Conservation (phyloP, 805 yeast genomes). For the Kazachstania viticola region DNA sequence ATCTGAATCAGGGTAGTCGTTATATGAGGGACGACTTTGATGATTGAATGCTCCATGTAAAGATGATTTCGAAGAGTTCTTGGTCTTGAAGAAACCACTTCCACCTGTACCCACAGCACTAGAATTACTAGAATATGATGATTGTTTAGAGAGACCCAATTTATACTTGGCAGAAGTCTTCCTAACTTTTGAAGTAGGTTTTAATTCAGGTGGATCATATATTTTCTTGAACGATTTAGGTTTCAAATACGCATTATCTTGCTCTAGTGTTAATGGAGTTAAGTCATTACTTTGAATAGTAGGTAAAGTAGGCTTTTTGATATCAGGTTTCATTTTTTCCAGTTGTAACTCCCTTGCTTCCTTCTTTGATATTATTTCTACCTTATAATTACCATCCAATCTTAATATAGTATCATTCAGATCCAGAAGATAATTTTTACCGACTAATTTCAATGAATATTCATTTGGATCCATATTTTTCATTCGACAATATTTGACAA, state of each 20-base stretch:
- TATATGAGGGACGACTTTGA: conserved; percentile 8
- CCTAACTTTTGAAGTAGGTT: conserved; percentile 5
- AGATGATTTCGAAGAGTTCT: conserved; percentile 26
- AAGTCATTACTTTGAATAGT: conserved; percentile 26
- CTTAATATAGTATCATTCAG: conserved; percentile 31
- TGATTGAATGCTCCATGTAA: conserved; percentile 15
- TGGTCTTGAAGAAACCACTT: conserved; percentile 24
- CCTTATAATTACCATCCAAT: conserved; percentile 30
- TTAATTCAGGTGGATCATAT: conserved; percentile 3
- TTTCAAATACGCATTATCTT: conserved; percentile 13
- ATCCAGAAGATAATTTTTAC: conserved; percentile 24
- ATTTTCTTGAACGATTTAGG: conserved; percentile 4
- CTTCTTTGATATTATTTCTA: conserved; percentile 34
- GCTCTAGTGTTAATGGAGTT: conserved; percentile 25
- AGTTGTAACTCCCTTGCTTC: conserved; percentile 29
- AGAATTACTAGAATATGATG: conserved; percentile 6
- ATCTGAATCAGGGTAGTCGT: not conserved
- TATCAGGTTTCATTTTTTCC: conserved; percentile 21
- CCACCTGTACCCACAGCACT: conserved; percentile 7
- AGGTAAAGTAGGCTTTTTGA: conserved; percentile 22
- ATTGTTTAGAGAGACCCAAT: conserved; percentile 12
- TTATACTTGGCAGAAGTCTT: conserved; percentile 15
- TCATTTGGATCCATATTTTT: conserved; percentile 28
- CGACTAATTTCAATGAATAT: conserved; percentile 27
- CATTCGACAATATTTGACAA: conserved; percentile 26